Conservation (phyloP, 768 basidiomycete species). For the Lactarius psammicola region DNA sequence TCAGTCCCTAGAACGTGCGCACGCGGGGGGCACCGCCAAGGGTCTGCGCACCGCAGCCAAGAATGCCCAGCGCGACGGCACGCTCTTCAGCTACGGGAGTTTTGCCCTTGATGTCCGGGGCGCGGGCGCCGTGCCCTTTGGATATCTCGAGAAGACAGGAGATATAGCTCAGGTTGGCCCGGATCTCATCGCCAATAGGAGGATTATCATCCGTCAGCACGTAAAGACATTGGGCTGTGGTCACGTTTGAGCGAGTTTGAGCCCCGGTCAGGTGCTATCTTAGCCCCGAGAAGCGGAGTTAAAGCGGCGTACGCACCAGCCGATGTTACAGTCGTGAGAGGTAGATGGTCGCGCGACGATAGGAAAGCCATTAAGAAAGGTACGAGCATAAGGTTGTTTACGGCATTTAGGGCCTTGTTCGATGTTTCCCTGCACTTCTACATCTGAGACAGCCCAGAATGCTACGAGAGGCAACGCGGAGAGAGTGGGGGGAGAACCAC, state of each 20-base stretch:
- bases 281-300: not conserved
- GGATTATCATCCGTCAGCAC: conserved; percentile 90
- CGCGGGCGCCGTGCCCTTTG: conserved; percentile 37
- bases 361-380: conserved; percentile 93
- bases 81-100: conserved; percentile 51
- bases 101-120: conserved; percentile 38
- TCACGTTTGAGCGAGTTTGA: not conserved
- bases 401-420: conserved; percentile 84
- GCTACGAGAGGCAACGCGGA: not conserved
- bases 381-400: conserved; percentile 74
- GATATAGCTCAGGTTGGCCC: conserved; percentile 57
- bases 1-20: conserved; percentile 4
- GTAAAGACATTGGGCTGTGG: conserved; percentile 84
- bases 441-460: conserved; percentile 31
- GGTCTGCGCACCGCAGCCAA: conserved; percentile 57
- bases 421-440: conserved; percentile 70
- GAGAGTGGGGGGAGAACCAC: not conserved
- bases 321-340: conserved; percentile 68
- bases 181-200: conserved; percentile 66
- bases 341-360: conserved; percentile 62
- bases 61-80: conserved; percentile 53
- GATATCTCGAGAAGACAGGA: conserved; percentile 65
- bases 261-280: not conserved
- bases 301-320: conserved; percentile 54
- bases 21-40: not conserved